Conservation (phyloP, 192 early-diverging fungal species). For the Rhizoclosmatium globosum region DNA sequence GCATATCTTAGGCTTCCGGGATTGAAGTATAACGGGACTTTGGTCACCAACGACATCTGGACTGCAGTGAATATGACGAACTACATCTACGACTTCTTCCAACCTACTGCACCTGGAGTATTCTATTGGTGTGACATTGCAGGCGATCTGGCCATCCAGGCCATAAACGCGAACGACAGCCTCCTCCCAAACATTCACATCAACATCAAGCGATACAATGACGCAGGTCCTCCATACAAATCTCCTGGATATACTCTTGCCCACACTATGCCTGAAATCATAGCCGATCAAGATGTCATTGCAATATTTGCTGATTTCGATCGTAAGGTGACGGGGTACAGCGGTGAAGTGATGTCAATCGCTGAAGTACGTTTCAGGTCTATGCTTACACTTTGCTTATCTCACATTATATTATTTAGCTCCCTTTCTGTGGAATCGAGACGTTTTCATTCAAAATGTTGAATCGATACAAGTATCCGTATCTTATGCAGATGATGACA, state of each 20-base stretch:
- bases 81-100: not conserved
- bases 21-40: not conserved
- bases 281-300: not conserved
- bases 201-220: conserved; percentile 4
- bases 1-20: not conserved
- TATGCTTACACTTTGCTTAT: not conserved
- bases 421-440: not conserved
- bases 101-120: not conserved
- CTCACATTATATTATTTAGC: not conserved
- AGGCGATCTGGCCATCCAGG: not conserved
- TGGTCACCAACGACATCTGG: not conserved
- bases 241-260: not conserved
- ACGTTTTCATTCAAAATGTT: not conserved
- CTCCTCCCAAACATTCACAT: not conserved
- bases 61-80: not conserved
- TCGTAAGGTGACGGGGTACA: not conserved
- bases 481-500: not conserved
- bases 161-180: not conserved
- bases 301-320: not conserved
- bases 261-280: not conserved
- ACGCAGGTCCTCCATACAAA: not conserved
- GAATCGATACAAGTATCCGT: conserved; percentile 10
- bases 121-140: not conserved
- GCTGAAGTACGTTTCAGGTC: not conserved
- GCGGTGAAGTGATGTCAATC: not conserved